Evolutionary conservation across 176 grass and related monocot genomes (phyloP).

Genomic region (Aegilops tauschii): DNA sequence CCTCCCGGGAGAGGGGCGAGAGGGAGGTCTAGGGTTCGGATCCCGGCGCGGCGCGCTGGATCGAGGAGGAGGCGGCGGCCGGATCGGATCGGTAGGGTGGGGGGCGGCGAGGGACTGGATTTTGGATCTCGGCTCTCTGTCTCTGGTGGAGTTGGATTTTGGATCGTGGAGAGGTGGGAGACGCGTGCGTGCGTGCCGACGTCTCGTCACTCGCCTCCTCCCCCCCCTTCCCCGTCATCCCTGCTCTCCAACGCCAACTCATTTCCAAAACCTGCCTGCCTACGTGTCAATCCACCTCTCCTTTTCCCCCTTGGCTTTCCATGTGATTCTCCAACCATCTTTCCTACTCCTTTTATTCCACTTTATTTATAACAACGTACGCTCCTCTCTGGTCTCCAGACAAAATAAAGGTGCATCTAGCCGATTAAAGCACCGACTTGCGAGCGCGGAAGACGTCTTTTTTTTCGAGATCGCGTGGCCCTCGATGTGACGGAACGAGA

Average conservation of each 20-base stretch:
- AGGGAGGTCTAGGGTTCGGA: conserved; percentile 4
- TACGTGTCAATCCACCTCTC: not conserved
- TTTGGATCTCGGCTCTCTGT: not conserved
- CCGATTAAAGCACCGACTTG: too few relatives aligned
- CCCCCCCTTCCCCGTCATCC: not conserved
- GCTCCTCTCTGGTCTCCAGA: too few relatives aligned
- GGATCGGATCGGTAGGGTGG: not conserved
- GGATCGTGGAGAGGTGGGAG: not conserved
- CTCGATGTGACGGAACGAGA: too few relatives aligned
- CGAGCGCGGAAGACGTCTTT: too few relatives aligned
- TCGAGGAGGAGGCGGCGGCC: too few relatives aligned
- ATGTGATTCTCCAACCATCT: not conserved
- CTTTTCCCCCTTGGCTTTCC: too few relatives aligned
- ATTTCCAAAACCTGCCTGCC: too few relatives aligned
- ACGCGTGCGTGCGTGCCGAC: not conserved
- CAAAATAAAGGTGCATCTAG: too few relatives aligned
- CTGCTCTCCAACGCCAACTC: too few relatives aligned
- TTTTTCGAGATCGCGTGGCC: too few relatives aligned
- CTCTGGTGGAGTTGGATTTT: not conserved
- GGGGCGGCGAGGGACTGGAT: not conserved
- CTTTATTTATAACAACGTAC: too few relatives aligned
- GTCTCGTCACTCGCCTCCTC: not conserved
- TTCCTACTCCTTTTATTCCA: not conserved
- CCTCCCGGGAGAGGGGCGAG: not conserved
- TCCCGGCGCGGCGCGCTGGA: not conserved